phyloP scores from a whole-genome alignment of 768 basidiomycete genomes.

The Guyanaporus albipodus region DNA sequence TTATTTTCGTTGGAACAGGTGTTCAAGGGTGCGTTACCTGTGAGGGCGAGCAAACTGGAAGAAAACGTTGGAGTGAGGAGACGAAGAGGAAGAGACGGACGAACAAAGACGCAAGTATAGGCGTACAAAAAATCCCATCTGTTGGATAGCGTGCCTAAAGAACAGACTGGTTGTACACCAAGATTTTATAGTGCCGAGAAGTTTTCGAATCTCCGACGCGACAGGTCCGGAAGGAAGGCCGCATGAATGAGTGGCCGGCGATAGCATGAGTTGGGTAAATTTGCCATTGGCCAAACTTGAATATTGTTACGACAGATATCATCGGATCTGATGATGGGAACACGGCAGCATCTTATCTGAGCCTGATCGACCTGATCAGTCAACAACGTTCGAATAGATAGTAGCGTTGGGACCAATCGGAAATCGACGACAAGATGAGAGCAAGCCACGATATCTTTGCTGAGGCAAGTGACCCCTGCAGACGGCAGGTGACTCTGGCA shows the following conservation, averaged over 20 bases:
- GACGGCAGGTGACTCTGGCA: too few relatives aligned
- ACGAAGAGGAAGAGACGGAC: conserved; percentile 6
- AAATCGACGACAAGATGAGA: too few relatives aligned
- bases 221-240: conserved; percentile 21
- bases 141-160: conserved; percentile 29
- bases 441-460: too few relatives aligned
- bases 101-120: conserved; percentile 27
- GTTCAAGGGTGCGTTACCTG: conserved; percentile 32
- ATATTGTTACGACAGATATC: conserved; percentile 8
- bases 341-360: too few relatives aligned
- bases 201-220: conserved; percentile 27
- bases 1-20: conserved; percentile 6
- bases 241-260: conserved; percentile 1
- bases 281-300: conserved; percentile 24
- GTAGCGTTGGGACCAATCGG: too few relatives aligned
- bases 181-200: conserved; percentile 19
- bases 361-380: conserved; percentile 8
- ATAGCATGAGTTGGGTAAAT: conserved; percentile 5
- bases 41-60: conserved; percentile 22
- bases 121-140: conserved; percentile 33
- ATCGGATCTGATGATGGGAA: too few relatives aligned
- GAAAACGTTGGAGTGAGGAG: conserved; percentile 7
- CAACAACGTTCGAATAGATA: not conserved
- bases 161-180: not conserved
- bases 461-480: too few relatives aligned